Evolutionary conservation across 306 rosid genomes (phyloP), one percentile per base, ranked within the genome.

Genomic region (Vigna radiata): DNA sequence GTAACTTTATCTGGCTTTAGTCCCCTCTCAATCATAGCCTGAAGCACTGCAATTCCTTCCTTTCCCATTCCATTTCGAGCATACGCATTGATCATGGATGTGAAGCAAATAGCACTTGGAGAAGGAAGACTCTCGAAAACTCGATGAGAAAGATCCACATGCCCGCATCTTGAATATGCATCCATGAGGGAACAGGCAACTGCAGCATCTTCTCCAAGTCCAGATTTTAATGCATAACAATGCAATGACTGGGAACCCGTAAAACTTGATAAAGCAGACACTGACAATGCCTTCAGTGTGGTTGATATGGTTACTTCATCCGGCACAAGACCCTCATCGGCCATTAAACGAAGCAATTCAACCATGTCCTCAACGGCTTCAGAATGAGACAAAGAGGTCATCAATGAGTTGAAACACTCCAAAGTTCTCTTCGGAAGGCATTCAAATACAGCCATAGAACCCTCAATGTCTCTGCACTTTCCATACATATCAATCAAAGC

Each of bases 401-500:
- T 89, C 83, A 92, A 86, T 58, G 97, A 90, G 84, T 95, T 95
- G 73, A 88, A 86, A 68, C 97, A 88, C 80, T 82, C 92, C 82
- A 88, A 71, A 62, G 82, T 83, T 84, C 71, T 87, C 50, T 72
- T 76, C 21, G 77, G 80, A 77, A 82, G 77, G 68, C 68, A 77
- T 83, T 87, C 91, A 83, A 89, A 88, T 21, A 95, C n/a, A 27
- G 84, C 78, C 23, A 90, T 86, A 0, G 97, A 87, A 66, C 90
- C 86, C 84, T 83, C 86, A 41, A 95, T 82, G 56, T 90, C 93
- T 15, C 85, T 41, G 17, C 96, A 90, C 85, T 88, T 92, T 56
- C 97, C 96, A 59, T 95, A 95, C 97, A 89, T 88, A 53, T 92
- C 84, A 62, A 95, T 90, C 85, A 95, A 82, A 70, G 94, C 93